Evolutionary conservation across 495 filamentous ascomycete species (phyloP).

Genomic region (Terfezia boudieri): DNA sequence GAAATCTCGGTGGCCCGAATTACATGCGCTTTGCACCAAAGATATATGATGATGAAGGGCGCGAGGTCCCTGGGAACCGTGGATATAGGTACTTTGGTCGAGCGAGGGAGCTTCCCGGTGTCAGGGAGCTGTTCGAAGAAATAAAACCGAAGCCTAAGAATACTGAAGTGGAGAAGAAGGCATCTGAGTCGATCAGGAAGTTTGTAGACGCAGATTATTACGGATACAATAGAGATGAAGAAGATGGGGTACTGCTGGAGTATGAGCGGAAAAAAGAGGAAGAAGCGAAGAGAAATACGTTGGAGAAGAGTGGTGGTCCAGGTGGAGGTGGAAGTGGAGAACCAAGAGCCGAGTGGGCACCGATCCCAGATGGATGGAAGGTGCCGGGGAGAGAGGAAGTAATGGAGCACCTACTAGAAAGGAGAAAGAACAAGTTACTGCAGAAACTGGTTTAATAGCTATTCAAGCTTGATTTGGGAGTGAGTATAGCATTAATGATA

Average conservation of each 20-base stretch:
- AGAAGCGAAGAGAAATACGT: slow-evolving; percentile 39
- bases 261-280: slow-evolving; percentile 73
- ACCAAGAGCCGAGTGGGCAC: slow-evolving; percentile 46
- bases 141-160: slow-evolving; percentile 38
- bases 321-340: slow-evolving; percentile 26
- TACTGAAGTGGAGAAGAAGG: slow-evolving; percentile 35
- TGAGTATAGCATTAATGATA: too few species aligned
- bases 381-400: slow-evolving; percentile 76
- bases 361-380: slow-evolving; percentile 68
- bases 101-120: slow-evolving; percentile 74
- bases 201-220: slow-evolving; percentile 90
- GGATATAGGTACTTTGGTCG: slow-evolving; percentile 55
- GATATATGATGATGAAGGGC: slow-evolving; percentile 77
- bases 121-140: slow-evolving; percentile 90
- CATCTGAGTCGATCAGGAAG: slow-evolving; percentile 45
- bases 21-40: slow-evolving; percentile 80
- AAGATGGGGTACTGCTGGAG: slow-evolving; percentile 60
- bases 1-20: slow-evolving; percentile 83
- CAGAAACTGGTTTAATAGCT: slow-evolving; percentile 42
- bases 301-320: slow-evolving; percentile 3
- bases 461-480: background rate
- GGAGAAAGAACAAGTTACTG: slow-evolving; percentile 56
- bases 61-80: slow-evolving; percentile 60
- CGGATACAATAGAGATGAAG: slow-evolving; percentile 83
- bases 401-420: slow-evolving; percentile 73